A percentile compares a stretch with the other conserved stretches of the same genome.
phyloP scores from a whole-genome alignment of 2,329 filamentous ascomycete genomes.

The Ceratocystis papillata region DNA sequence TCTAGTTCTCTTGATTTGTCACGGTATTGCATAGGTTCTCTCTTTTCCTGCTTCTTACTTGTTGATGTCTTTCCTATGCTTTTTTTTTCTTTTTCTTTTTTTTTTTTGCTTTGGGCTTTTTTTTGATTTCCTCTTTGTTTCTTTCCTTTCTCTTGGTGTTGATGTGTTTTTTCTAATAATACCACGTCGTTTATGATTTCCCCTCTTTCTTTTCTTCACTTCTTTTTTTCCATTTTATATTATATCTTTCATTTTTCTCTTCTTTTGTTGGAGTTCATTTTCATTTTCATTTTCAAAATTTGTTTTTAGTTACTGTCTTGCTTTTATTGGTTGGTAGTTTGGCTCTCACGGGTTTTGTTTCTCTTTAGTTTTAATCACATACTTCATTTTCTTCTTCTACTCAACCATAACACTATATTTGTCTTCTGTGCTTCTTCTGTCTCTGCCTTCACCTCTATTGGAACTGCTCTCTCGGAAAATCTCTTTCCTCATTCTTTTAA shows the following conservation, averaged over 20 bases:
- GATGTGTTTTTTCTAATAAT: conserved; percentile 15
- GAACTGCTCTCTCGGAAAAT: no score
- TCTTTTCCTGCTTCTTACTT: conserved; percentile 6
- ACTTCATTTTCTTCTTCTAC: not conserved
- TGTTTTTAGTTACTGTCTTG: not conserved
- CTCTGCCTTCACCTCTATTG: not conserved
- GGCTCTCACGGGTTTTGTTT: not conserved
- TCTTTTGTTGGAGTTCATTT: not conserved
- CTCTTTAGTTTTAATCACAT: not conserved
- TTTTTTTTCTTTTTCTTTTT: not conserved
- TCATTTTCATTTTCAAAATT: not conserved
- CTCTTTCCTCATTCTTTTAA: no score
- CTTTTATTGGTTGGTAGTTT: not conserved
- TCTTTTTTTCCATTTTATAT: not conserved
- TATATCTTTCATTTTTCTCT: not conserved
- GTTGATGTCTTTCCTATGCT: not conserved
- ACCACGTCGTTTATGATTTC: conserved; percentile 10
- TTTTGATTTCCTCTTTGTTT: not conserved
- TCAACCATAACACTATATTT: not conserved
- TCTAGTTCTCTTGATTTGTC: no score
- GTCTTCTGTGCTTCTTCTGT: not conserved
- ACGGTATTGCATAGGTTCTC: not conserved
- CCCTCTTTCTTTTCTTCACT: not conserved
- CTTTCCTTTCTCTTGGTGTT: conserved; percentile 12
- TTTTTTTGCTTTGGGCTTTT: not conserved